Percentiles rank a stretch among this genome's conserved stretches.
Conservation (phyloP, 2,329 filamentous ascomycete genomes). For the Pseudohalonectria lignicola region DNA sequence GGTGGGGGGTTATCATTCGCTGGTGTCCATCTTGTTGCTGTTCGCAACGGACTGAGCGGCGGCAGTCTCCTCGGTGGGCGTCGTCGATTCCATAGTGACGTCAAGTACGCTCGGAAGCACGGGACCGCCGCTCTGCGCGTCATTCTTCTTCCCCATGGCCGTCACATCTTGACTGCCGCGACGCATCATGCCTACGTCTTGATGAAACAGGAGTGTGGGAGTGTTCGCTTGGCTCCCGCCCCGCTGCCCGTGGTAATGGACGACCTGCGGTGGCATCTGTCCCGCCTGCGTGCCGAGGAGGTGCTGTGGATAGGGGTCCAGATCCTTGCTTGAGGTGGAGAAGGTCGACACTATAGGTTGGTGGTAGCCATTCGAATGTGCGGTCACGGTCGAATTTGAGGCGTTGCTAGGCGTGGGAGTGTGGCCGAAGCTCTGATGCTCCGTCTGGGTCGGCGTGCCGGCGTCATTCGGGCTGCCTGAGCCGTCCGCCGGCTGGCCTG, state of each 20-base stretch:
- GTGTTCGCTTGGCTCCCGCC: conserved; percentile 59
- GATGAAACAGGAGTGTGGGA: conserved; percentile 42
- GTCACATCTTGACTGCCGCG: conserved; percentile 37
- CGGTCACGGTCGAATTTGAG: too few species aligned
- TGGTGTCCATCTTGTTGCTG: too few species aligned
- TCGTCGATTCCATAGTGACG: too few species aligned
- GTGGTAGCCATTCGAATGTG: conserved; percentile 57
- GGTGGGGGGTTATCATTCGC: too few species aligned
- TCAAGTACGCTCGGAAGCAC: too few species aligned
- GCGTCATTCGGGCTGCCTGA: conserved; percentile 42
- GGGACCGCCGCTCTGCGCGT: too few species aligned
- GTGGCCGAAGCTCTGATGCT: conserved; percentile 38
- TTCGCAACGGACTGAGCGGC: too few species aligned
- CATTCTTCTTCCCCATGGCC: too few species aligned
- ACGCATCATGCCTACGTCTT: conserved; percentile 33
- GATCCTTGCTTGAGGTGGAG: conserved; percentile 58
- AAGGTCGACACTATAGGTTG: conserved; percentile 59
- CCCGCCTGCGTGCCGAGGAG: conserved; percentile 51
- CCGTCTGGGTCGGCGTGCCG: conserved; percentile 50
- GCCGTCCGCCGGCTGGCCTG: conserved; percentile 36
- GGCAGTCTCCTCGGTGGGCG: too few species aligned
- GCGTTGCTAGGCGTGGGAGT: conserved; percentile 30
- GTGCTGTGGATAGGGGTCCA: conserved; percentile 57
- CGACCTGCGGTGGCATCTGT: conserved; percentile 52
- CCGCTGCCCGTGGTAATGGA: conserved; percentile 56